phyloP scores from a whole-genome alignment of 345 rosid species.

The Erucastrum elatum region DNA sequence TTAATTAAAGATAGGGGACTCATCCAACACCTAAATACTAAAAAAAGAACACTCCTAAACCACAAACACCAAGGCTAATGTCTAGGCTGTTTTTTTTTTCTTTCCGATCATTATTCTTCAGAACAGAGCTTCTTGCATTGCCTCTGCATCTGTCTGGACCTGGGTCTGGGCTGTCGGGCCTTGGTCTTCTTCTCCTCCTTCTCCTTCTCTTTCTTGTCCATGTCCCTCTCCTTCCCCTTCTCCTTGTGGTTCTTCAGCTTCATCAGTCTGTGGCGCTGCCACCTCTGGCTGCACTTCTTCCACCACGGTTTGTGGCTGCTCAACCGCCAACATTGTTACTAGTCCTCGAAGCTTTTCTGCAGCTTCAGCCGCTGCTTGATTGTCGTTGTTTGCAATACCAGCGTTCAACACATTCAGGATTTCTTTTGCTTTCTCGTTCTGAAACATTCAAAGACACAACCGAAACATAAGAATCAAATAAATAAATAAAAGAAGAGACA shows the following conservation, averaged over 20 bases:
- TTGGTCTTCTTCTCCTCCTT: not conserved
- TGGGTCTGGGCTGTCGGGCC: not conserved
- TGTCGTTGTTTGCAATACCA: conserved; percentile 40
- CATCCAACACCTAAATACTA: conserved; percentile 15
- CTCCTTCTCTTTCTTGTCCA: conserved; percentile 2
- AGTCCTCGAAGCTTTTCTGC: conserved; percentile 66
- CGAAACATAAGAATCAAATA: not conserved
- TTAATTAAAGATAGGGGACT: conserved; percentile 13
- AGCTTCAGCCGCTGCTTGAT: conserved; percentile 47
- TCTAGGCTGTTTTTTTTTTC: conserved; percentile 22
- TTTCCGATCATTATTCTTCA: not conserved
- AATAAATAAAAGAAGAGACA: not conserved
- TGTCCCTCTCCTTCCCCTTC: conserved; percentile 30
- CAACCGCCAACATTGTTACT: conserved; percentile 44
- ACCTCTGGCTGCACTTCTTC: conserved; percentile 30
- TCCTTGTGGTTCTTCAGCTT: conserved; percentile 22
- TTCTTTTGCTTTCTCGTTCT: conserved; percentile 65
- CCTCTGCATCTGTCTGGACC: conserved; percentile 22
- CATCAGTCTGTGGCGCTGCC: conserved; percentile 1
- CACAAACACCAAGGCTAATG: conserved; percentile 22
- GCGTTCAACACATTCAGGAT: conserved; percentile 54
- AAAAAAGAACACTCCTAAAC: conserved; percentile 19
- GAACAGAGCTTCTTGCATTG: conserved; percentile 34
- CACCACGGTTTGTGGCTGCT: conserved; percentile 27
- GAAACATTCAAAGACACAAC: conserved; percentile 19